Evolutionary conservation across 106 monocot genomes (phyloP), one percentile per base, ranked within the genome.

Genomic region (Dioscorea alata): DNA sequence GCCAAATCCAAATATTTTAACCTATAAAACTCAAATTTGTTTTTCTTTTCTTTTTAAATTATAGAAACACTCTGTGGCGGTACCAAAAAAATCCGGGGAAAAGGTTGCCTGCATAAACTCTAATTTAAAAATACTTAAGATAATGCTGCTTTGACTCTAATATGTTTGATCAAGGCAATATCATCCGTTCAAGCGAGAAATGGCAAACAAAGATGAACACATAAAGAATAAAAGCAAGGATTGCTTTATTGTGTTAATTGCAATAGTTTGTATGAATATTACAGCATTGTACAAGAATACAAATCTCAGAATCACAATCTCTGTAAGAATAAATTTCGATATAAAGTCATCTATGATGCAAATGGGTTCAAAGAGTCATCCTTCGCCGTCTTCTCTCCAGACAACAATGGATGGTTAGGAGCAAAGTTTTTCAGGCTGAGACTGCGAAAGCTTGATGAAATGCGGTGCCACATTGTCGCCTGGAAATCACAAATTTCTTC

Each of bases 401-500:
- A 50, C 50, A 66, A 50, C 19, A 66, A 24, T 10, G 50, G 66
- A 20, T 22, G 49, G 50, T 49, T 65, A 12, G 66, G 50, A 23
- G 66, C 66, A 50, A 66, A 22, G 23, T 66, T 66, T 50, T 66
- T 66, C 23, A 66, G 4, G 66, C 49, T 66, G 49, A 66, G 49
- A 23, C 49, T 22, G 23, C 49, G 18, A 4, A 20, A 48, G 22
- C 20, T 66, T 7, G 49, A 34, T 49, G 50, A 2, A 20, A 49
- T 50, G n/a, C 23, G 18, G 22, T 50, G 50, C 66, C 66, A 50
- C 48, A 13, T 50, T 66, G 50, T 50, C 49, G 0, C 15, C 54
- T 16, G 19, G 28, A 54, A 54, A 16, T 19, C 6, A 54, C 3
- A 54, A 54, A 19, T 16, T 18, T 13, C 5, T 13, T 19, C 13